These are phyloP conservation scores for Flaveria ramosissima DNA, from an alignment of 129 eudicot genomes.

Conservation along the genomic window DNA sequence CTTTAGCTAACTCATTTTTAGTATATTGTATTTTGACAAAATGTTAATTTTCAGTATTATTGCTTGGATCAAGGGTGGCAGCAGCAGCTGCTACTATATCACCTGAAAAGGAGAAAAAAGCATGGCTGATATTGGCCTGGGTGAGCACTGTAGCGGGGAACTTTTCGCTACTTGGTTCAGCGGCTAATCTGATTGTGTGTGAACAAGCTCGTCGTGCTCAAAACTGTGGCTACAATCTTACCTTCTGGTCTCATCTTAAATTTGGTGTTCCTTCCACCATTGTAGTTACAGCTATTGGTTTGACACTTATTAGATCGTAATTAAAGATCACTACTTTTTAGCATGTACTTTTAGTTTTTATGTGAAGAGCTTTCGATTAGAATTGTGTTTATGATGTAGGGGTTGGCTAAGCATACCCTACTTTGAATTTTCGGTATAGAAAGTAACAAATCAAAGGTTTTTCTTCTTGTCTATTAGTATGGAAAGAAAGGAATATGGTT, in stretches of 20 bases:
- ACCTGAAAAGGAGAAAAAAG: conserved; percentile 69
- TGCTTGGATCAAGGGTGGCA: conserved; percentile 82
- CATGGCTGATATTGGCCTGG: conserved; percentile 95
- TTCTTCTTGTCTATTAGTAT: too few species aligned
- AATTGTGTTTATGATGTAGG: neutral
- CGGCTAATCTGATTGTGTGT: conserved; percentile 90
- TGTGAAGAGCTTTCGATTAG: neutral
- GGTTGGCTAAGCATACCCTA: too few species aligned
- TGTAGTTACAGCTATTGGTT: conserved; percentile 75
- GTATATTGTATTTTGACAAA: neutral
- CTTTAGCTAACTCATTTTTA: too few species aligned
- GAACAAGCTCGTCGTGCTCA: conserved; percentile 92
- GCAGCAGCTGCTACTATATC: conserved; percentile 84
- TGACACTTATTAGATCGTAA: conserved; percentile 64
- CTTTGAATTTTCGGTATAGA: too few species aligned
- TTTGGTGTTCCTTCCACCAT: conserved; percentile 91
- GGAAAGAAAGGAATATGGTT: too few species aligned
- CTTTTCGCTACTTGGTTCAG: conserved; percentile 81
- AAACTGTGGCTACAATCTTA: conserved; percentile 63
- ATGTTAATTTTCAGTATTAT: conserved; percentile 47
- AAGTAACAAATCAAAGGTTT: too few species aligned
- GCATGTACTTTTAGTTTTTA: neutral
- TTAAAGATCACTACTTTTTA: neutral
- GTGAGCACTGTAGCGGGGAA: conserved; percentile 93
- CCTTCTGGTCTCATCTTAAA: conserved; percentile 81